These are phyloP conservation scores for Albifimbria verrucaria DNA, from an alignment of 2,329 filamentous ascomycete genomes.

Conservation along the genomic window DNA sequence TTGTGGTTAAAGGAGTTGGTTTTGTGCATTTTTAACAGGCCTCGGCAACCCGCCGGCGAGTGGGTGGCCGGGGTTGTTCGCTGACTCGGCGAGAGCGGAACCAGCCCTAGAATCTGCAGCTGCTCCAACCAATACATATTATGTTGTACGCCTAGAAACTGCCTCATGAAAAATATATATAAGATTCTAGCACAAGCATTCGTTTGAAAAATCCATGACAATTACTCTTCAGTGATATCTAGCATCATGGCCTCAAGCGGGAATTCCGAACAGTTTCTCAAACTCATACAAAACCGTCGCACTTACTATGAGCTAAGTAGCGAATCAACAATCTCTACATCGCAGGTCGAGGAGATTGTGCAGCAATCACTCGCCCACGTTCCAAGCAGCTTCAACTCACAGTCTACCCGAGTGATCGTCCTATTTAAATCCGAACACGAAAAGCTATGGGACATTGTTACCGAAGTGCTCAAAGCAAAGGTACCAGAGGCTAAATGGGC, in stretches of 20 bases:
- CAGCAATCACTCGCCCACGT: slow-evolving; percentile 46
- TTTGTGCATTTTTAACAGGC: too few relatives aligned
- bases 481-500: slow-evolving; percentile 24
- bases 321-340: slow-evolving; percentile 42
- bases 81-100: too few relatives aligned
- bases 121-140: too few relatives aligned
- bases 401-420: slow-evolving; percentile 61
- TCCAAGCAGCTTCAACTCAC: slow-evolving; percentile 67
- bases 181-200: too few relatives aligned
- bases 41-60: too few relatives aligned
- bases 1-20: too few relatives aligned
- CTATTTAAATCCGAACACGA: slow-evolving; percentile 63
- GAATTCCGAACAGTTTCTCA: slow-evolving; percentile 5
- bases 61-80: too few relatives aligned
- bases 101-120: too few relatives aligned
- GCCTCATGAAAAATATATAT: too few relatives aligned
- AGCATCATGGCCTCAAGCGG: not conserved
- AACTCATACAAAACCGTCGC: slow-evolving; percentile 43
- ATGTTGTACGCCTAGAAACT: too few relatives aligned
- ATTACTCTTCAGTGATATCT: too few relatives aligned
- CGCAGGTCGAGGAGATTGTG: slow-evolving; percentile 45
- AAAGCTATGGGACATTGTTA: slow-evolving; percentile 60
- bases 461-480: slow-evolving; percentile 51
- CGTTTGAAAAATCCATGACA: too few relatives aligned
- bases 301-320: slow-evolving; percentile 46